Base-by-base conservation (phyloP, 805 yeast genomes). In the Lipomyces yamadae region DNA sequence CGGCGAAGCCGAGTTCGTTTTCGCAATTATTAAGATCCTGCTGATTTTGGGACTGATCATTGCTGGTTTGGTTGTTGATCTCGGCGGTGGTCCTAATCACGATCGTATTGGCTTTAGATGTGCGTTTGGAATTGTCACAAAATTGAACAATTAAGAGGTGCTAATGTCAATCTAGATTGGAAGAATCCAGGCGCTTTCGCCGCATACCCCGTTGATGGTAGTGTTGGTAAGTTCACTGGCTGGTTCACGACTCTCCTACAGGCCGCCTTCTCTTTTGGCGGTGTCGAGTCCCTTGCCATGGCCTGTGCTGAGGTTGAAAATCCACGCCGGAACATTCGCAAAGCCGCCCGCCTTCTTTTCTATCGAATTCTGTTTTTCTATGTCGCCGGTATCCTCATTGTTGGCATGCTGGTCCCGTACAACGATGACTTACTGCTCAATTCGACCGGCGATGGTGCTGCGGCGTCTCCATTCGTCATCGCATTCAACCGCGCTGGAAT, bases 281-380 rank as follows among this genome's bases (percentile, higher is more conserved):
- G 96, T 0, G 96, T 97, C 1, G 97, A 92, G 77, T 89, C 90
- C 72, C 85, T 92, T 45, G 84, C 94, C 1, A 88, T 90, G 90
- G 86, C 91, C 42, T 96, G 96, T 2, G 92, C 96, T 58, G 97
- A 92, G 76, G 86, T 91, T 2, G 79, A 83, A 42, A 81, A 86
- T 71, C 96, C 96, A 8, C 83, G 94, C 61, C 84, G 84, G 63
- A 86, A 86, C 4, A 79, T 92, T 75, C 92, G 95, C n/a, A 82
- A 82, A 39, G 97, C 96, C 0, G 90, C 88, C 80, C 88, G 85
- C 70, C 89, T 88, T 64, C 91, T 91, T 18, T 86, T 90, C 67
- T 82, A 82, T 73, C 82, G 97, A 70, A 80, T 92, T 67, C 81
- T 88, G 0, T 76, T 89, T 39, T 83, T 92, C 70, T 91, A 88